Evolutionary conservation across 2,329 filamentous ascomycete species (phyloP), one percentile per base, ranked within the genome.

Genomic region (Colletotrichum falcatum): DNA sequence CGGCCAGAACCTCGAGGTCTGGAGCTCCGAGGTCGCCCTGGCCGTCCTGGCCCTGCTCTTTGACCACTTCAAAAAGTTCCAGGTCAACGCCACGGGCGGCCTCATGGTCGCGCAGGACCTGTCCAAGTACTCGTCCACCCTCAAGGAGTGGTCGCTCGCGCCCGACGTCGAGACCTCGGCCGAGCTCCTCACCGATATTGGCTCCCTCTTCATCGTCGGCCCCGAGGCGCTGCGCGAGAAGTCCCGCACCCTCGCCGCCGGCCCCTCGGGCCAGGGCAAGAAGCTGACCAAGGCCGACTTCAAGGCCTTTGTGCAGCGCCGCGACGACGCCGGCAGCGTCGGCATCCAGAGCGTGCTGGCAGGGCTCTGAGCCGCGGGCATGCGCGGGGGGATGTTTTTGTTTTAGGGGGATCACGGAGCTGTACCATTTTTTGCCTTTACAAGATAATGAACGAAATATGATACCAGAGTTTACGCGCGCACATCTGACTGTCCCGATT

Each of bases 71-170:
- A 96, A 97, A 77, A 94, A 94, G 77, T 99, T 97, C 83, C 90
- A 92, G 71, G 94, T 99, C 74, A 97, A 94, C 75, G 94, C 95
- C 49, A 95, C 95, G 0, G 96, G 96, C 72, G 96, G 94, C 2
- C 88, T 99, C 56, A 96, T 98, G 89, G 94, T 98, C 33, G 95
- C 92, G 44, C 97, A 98, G 83, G 96, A 99, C 79, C 95, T 98
- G 79, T 94, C 94, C 44, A 94, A 94, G 78, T 99, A 99, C 80
- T 92, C 93, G 11, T 92, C 95, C 71, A 89, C 97, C 14, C 86
- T 99, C 74, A 90, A 93, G 72, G 90, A 90, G 42, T 98, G 94
- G 94, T 89, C 92, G 35, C 85, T 95, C 49, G 86, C 88, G 63
- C 91, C 90, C 75, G 89, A 92, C 49, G 89, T 90, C 59, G 87